Conservation (phyloP, 306 rosid genomes). For the Vigna hirtella region DNA sequence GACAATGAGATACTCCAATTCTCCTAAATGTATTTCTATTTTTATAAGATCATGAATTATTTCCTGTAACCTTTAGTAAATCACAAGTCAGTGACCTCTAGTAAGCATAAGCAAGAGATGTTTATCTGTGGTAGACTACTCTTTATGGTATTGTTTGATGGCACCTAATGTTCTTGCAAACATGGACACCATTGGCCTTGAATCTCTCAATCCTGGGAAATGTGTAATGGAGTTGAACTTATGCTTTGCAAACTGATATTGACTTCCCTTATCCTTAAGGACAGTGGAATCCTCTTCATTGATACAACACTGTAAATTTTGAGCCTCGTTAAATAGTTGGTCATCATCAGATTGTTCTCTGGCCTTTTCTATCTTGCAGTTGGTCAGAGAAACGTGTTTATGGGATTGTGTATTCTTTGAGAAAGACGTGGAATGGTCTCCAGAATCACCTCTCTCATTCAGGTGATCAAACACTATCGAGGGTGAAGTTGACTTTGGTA, state of each 20-base stretch:
- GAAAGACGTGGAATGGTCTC: constrained; percentile 46
- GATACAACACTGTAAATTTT: constrained; percentile 44
- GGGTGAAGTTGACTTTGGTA: constrained; percentile 53
- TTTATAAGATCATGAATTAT: constrained; percentile 51
- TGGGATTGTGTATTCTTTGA: constrained; percentile 42
- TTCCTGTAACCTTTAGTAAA: constrained; percentile 51
- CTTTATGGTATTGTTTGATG: constrained; percentile 56
- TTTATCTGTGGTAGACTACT: constrained; percentile 44
- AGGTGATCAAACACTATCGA: constrained; percentile 37
- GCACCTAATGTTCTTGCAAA: constrained; percentile 83
- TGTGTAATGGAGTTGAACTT: constrained; percentile 37
- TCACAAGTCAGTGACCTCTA: constrained; percentile 53
- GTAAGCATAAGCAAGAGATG: constrained; percentile 55
- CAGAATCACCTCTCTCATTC: constrained; percentile 46
- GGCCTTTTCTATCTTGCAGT: constrained; percentile 43
- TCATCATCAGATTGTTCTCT: constrained; percentile 46
- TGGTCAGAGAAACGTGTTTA: constrained; percentile 36
- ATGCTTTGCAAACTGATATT: constrained; percentile 45
- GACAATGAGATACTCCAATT: constrained; percentile 17
- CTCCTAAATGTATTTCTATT: constrained; percentile 39
- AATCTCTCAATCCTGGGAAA: constrained; percentile 49
- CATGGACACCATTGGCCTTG: constrained; percentile 65
- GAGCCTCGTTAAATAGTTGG: constrained; percentile 41
- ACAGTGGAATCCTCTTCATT: constrained; percentile 43
- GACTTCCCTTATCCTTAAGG: constrained; percentile 40